phyloP scores from a whole-genome alignment of 257 asterid species.

The Avicennia marina region DNA sequence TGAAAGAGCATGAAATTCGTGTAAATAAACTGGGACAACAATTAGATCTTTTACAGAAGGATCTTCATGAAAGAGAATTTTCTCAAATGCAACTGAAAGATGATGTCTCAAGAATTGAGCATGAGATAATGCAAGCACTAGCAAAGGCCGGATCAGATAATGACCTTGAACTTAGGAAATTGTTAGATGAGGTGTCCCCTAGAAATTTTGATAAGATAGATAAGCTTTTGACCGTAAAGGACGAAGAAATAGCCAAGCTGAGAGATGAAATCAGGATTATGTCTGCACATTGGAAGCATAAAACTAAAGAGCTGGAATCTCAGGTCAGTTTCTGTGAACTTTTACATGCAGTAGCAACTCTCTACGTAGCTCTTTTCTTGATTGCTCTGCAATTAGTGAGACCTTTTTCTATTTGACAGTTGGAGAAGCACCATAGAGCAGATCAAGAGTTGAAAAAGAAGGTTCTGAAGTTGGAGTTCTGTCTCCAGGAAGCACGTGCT shows the following conservation, averaged over 20 bases:
- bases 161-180: conserved; percentile 49
- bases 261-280: conserved; percentile 63
- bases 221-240: conserved; percentile 50
- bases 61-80: conserved; percentile 47
- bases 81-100: conserved; percentile 72
- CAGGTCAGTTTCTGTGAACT: conserved; percentile 37
- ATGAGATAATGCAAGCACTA: conserved; percentile 63
- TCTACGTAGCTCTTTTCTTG: neutral
- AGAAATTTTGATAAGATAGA: conserved; percentile 44
- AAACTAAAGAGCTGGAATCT: conserved; percentile 60
- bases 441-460: conserved; percentile 83
- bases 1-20: conserved; percentile 50
- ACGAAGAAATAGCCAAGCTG: conserved; percentile 55
- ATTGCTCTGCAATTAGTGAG: neutral
- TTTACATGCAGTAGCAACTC: neutral
- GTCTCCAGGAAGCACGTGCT: conserved; percentile 74
- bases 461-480: conserved; percentile 67
- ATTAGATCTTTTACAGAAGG: conserved; percentile 53
- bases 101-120: conserved; percentile 69
- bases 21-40: conserved; percentile 50
- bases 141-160: conserved; percentile 41
- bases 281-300: conserved; percentile 79
- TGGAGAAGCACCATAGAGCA: conserved; percentile 71
- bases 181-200: conserved; percentile 55
- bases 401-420: conserved; percentile 26